phyloP scores from a whole-genome alignment of 495 filamentous ascomycete species.

The Penicillium bialowiezense region DNA sequence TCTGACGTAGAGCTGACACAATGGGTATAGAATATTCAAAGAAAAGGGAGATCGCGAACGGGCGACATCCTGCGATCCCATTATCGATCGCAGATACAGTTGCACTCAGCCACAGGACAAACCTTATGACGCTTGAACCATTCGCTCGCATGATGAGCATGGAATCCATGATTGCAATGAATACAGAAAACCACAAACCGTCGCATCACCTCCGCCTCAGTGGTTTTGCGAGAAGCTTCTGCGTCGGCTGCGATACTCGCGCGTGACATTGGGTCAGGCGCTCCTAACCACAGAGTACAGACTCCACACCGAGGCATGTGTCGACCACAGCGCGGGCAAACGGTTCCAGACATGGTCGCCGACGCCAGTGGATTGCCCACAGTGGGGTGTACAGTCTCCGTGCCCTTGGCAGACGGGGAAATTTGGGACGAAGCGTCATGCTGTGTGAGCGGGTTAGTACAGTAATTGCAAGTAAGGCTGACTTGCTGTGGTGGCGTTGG shows the following conservation, averaged over 20 bases:
- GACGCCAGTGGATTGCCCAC: constrained; percentile 37
- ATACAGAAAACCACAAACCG: constrained; percentile 77
- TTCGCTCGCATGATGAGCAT: constrained; percentile 79
- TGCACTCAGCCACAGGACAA: constrained; percentile 87
- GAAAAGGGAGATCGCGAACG: neutral
- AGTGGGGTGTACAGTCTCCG: constrained; percentile 36
- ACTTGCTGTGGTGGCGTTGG: constrained; percentile 70
- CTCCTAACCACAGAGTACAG: constrained; percentile 81
- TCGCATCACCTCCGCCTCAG: constrained; percentile 39
- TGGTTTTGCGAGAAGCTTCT: constrained; percentile 27
- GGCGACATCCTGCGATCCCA: no score
- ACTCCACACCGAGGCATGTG: constrained; percentile 88
- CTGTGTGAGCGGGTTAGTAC: constrained; percentile 55
- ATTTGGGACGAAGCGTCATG: constrained; percentile 38
- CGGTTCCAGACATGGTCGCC: constrained; percentile 45
- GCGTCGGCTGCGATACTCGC: constrained; percentile 53
- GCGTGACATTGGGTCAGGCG: constrained; percentile 63
- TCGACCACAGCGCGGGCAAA: constrained; percentile 82
- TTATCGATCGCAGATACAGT: constrained; percentile 68
- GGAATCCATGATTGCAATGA: constrained; percentile 84
- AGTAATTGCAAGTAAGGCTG: constrained; percentile 80
- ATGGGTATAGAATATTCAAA: constrained; percentile 20
- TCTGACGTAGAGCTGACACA: neutral
- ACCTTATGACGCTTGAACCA: constrained; percentile 82
- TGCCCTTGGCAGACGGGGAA: constrained; percentile 25